Evolutionary conservation across 73 alveolate genomes (phyloP), one percentile per base, ranked within the genome.

Genomic region (Paramecium caudatum): DNA sequence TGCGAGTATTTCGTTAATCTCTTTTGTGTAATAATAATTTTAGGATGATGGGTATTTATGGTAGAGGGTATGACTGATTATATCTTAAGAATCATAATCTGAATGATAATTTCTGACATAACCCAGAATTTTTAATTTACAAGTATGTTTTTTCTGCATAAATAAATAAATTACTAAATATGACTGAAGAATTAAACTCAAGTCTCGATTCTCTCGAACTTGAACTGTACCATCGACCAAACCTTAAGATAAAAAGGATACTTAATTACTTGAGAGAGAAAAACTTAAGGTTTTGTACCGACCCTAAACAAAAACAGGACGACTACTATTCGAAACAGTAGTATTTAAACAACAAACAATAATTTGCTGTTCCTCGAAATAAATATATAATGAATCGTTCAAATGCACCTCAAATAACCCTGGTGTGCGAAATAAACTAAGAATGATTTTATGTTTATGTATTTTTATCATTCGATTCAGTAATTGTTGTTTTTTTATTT

Each of bases 41-140:
- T 86, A 25, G 41, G 93, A 86, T 21, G 93, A 36, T 19, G 93
- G 90, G 65, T 86, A 63, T 63, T 86, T 86, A 17, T 34, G 41
- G 8, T 63, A 63, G 10, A 86, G 61, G 61, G 90, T 86, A 62
- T 39, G 88, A 41, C 17, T 37, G 65, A 41, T 32, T 33, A 30
- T 33, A 41, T 74, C 34, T 25, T 34, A 68, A 32, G 36, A 37
- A 74, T 30, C 69, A 41, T 21, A 41, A 74, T 23, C 5, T 21
- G 68, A 23, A 47, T 19, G 47, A 74, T 45, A 65, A 36, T 33
- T 33, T 36, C 49, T 65, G 47, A 65, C 83, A 65, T 33, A 65
- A 16, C 61, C 83, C 34, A 65, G 15, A 65, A 49, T 65, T 9
- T 55, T 55, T 55, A 55, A 55, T 55, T 55, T 55, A 55, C 43